These are phyloP conservation scores for Aureobasidium sp. DNA, from an alignment of 2,329 filamentous ascomycete genomes.

Conservation along the genomic window DNA sequence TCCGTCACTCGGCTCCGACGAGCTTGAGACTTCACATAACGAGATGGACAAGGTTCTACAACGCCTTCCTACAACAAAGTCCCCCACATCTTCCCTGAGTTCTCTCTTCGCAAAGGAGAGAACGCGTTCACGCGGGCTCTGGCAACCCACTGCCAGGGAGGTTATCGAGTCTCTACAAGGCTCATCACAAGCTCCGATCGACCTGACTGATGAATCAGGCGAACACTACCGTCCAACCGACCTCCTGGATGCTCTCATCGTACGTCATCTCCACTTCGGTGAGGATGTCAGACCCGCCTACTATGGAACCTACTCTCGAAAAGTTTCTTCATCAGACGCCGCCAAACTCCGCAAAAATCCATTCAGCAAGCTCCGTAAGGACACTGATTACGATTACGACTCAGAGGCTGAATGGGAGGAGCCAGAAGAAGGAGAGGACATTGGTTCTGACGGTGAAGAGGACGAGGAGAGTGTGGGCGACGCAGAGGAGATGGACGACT, in stretches of 20 bases:
- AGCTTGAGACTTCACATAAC: neutral
- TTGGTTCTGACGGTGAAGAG: conserved; percentile 56
- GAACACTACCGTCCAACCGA: conserved; percentile 29
- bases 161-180: conserved; percentile 38
- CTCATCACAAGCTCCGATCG: conserved; percentile 31
- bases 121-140: conserved; percentile 7
- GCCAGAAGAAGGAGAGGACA: conserved; percentile 60
- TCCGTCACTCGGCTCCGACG: conserved; percentile 32
- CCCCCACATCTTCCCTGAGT: neutral
- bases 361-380: conserved; percentile 45
- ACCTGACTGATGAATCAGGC: conserved; percentile 32
- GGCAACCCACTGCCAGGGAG: conserved; percentile 23
- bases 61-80: neutral
- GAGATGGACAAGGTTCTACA: conserved; percentile 8
- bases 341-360: conserved; percentile 45
- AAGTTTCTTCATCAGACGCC: conserved; percentile 38
- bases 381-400: conserved; percentile 73
- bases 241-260: conserved; percentile 46
- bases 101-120: neutral
- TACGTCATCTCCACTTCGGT: conserved; percentile 55
- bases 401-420: conserved; percentile 80
- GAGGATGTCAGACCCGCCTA: conserved; percentile 60
- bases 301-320: conserved; percentile 60
- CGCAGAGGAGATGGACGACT: conserved; percentile 82
- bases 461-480: conserved; percentile 62